Evolutionary conservation across 2,329 filamentous ascomycete genomes (phyloP), one percentile per base, ranked within the genome.

Genomic region (Aplosporella prunicola): DNA sequence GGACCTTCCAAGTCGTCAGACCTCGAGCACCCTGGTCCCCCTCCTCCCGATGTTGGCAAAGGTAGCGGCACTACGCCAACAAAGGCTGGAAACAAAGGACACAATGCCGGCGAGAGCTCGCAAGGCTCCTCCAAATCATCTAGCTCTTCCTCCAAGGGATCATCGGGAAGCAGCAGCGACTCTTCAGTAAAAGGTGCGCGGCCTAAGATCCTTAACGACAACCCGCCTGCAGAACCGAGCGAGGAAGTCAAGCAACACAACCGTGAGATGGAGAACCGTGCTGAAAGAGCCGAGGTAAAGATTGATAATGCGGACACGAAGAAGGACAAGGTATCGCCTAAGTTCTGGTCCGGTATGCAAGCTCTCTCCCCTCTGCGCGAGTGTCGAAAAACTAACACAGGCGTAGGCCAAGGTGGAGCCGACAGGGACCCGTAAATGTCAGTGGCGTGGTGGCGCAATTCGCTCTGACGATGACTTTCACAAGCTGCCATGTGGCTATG

Each of bases 1-100:
- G 61, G 61, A 45, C 43, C 57, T 27, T 61, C 58, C 43, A 52
- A 48, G 3, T 49, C 48, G 3, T 57, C 56, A 10, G 47, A 61
- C 43, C 45, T 60, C 20, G 64, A 68, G 50, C 64, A 68, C 42
- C 64, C 64, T 2, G 64, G 64, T 5, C 63, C 64, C 5, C 50
- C 61, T 41, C 53, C 63, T 8, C 63, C 64, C 4, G 60, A 63
- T 41, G 59, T 55, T 5, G 63, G 57, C n/a, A 46, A 60, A 40
- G 45, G 49, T 40, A 52, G 49, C 32, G 48, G 57, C 28, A 46
- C 49, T 4, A 51, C 48, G 8, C 52, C 52, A 4, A 50, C 41
- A 16, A 54, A 54, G 16, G 51, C 53, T 39, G 42, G 49, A n/a
- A 17, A 42, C 22, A 53, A 55, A 16, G 51, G 54, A 36, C 42